A percentile compares a stretch with the other conserved stretches of the same genome.
Conservation (phyloP, 225 moss, liverwort and hornwort species). For the Marchantia polymorpha region DNA sequence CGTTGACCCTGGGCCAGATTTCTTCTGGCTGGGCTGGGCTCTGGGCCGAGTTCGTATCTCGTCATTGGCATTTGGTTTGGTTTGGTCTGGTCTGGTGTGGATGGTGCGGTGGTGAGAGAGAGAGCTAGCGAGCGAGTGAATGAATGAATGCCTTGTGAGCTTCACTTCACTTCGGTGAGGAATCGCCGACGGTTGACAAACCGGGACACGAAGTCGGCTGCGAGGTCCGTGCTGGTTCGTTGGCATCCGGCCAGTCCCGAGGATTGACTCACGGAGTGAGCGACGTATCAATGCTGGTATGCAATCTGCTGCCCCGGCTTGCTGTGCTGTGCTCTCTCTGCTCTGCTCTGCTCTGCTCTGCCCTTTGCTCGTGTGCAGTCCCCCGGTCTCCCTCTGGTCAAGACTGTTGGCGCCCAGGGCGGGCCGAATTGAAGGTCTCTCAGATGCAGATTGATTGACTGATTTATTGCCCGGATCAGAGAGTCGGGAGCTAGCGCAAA, state of each 20-base stretch:
- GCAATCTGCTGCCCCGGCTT: background rate
- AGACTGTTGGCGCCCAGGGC: background rate
- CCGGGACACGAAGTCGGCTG: background rate
- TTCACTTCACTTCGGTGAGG: background rate
- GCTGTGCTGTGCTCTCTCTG: background rate
- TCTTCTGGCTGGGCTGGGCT: background rate
- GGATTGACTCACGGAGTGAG: background rate
- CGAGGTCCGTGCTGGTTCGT: background rate
- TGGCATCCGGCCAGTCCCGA: background rate
- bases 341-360: background rate
- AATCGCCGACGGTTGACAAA: background rate
- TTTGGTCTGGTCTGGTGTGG: background rate
- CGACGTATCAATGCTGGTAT: background rate
- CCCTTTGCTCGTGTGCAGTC: background rate
- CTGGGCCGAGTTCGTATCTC: background rate
- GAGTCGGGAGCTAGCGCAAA: background rate
- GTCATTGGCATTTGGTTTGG: background rate
- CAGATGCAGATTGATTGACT: background rate
- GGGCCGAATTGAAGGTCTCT: background rate
- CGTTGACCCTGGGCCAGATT: slow-evolving; percentile 1
- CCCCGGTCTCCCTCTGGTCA: background rate
- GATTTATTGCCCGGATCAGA: background rate
- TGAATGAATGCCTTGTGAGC: background rate
- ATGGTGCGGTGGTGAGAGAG: background rate
- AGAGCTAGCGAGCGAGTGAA: background rate